Evolutionary conservation across 1,284 basidiomycete genomes (phyloP).

Genomic region (Pseudozyma flocculosa): DNA sequence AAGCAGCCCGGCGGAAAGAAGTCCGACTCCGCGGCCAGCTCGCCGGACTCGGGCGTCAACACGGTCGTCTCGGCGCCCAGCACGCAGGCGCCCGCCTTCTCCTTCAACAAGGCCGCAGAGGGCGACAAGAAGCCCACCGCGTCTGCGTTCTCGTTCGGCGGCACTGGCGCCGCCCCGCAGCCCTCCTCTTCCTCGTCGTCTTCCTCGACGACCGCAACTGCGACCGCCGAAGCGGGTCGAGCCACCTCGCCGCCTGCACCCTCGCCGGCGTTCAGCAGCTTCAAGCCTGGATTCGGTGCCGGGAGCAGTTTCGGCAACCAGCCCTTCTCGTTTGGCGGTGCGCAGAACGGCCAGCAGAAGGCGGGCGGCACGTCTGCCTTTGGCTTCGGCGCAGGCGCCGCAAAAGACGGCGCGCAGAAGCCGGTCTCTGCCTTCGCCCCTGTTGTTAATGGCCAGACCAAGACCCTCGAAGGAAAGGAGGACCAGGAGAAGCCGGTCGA

Average conservation of each 20-base stretch:
- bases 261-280: constrained; percentile 20
- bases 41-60: no score
- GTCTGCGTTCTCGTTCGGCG: not conserved
- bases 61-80: no score
- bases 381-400: no score
- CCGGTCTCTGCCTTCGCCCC: no score
- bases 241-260: constrained; percentile 15
- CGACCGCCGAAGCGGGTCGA: constrained; percentile 1
- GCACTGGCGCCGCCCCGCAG: constrained; percentile 7
- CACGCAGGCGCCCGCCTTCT: not conserved
- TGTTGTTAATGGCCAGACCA: not conserved
- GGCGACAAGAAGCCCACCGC: no score
- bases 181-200: constrained; percentile 4
- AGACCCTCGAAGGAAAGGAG: no score
- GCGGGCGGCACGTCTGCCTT: no score
- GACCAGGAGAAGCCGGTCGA: not conserved
- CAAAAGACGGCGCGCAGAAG: no score
- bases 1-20: not conserved
- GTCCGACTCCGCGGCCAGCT: no score
- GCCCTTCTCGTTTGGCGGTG: constrained; percentile 20
- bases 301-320: constrained; percentile 16
- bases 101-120: not conserved
- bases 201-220: not conserved
- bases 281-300: constrained; percentile 18
- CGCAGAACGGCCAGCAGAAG: not conserved